Evolutionary conservation across 306 rosid genomes (phyloP), one percentile per base, ranked within the genome.

Genomic region (Quercus wislizeni): DNA sequence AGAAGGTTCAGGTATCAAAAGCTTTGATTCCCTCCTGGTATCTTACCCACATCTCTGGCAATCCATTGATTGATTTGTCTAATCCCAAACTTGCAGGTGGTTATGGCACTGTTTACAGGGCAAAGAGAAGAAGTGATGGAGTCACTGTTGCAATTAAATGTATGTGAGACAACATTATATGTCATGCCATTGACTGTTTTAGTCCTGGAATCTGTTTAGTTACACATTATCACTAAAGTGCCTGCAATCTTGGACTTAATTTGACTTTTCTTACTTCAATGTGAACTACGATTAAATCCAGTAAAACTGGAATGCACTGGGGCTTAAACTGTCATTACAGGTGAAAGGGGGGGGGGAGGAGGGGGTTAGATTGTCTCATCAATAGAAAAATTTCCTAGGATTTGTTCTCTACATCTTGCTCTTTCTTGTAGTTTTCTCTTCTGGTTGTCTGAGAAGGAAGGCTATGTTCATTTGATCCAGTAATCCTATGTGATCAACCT

Each of bases 51-150:
- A 62, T 31, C 33, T 55, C 12, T 27, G 14, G 21, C 21, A 57
- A 43, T 18, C 20, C n/a, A 43, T 74, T 80, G 19, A 38, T 75
- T 54, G 20, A 27, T 69, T 49, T 82, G 62, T 33, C 41, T 15
- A 18, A 65, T 63, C 52, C 57, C 28, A 78, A 78, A 59, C 35
- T 80, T 75, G 75, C 82, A 89, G 97, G 97, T 10, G 97, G 97
- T 80, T 91, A 91, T 85, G 97, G 97, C 12, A 91, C 88, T 71
- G 97, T 91, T 80, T 91, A 91, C 84, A 86, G 92, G 28, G 92
- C 90, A 79, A 71, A 72, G 79, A 86, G 83, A 65, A 91, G 81
- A 73, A 76, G 74, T 31, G 93, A 89, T 41, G 90, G 90, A 59
- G 78, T 80, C 65, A 85, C 78, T 17, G 85, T 91, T 73, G 97